phyloP scores from a whole-genome alignment of 2,329 filamentous ascomycete species.

The Aspergillus spinulosporus region DNA sequence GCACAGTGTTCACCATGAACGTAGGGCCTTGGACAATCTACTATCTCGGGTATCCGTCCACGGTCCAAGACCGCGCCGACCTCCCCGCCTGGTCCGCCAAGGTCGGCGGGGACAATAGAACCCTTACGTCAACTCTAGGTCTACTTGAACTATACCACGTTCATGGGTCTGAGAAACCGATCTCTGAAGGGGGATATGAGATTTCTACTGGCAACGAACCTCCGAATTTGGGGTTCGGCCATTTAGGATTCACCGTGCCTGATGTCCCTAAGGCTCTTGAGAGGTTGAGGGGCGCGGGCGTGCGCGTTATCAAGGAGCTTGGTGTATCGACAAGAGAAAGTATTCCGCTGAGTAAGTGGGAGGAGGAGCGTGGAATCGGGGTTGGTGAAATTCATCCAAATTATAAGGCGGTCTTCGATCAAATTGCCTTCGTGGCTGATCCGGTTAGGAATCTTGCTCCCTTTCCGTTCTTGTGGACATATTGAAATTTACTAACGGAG shows the following conservation, averaged over 20 bases:
- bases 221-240: slow-evolving; percentile 40
- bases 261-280: slow-evolving; percentile 34
- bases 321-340: slow-evolving; percentile 29
- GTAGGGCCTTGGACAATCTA: slow-evolving; percentile 44
- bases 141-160: slow-evolving; percentile 41
- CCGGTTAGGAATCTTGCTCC: slow-evolving; percentile 29
- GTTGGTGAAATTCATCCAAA: slow-evolving; percentile 35
- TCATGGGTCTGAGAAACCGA: slow-evolving; percentile 35
- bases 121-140: slow-evolving; percentile 34
- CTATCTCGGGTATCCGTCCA: slow-evolving; percentile 41
- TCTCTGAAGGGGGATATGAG: slow-evolving; percentile 19
- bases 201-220: slow-evolving; percentile 35
- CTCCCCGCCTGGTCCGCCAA: slow-evolving; percentile 31
- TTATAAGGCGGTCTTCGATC: slow-evolving; percentile 37
- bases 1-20: slow-evolving; percentile 42
- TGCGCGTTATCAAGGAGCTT: slow-evolving; percentile 39
- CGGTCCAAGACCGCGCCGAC: slow-evolving; percentile 29
- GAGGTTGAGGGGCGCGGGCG: slow-evolving; percentile 31
- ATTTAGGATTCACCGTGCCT: slow-evolving; percentile 43
- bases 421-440: slow-evolving; percentile 42
- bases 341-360: slow-evolving; percentile 38
- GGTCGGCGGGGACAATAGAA: slow-evolving; percentile 25
- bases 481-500: slow-evolving; percentile 4
- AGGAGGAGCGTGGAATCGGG: slow-evolving; percentile 35
- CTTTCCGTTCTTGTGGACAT: background rate